These are phyloP conservation scores for Suillus spraguei DNA, from an alignment of 768 basidiomycete genomes.

Conservation along the genomic window DNA sequence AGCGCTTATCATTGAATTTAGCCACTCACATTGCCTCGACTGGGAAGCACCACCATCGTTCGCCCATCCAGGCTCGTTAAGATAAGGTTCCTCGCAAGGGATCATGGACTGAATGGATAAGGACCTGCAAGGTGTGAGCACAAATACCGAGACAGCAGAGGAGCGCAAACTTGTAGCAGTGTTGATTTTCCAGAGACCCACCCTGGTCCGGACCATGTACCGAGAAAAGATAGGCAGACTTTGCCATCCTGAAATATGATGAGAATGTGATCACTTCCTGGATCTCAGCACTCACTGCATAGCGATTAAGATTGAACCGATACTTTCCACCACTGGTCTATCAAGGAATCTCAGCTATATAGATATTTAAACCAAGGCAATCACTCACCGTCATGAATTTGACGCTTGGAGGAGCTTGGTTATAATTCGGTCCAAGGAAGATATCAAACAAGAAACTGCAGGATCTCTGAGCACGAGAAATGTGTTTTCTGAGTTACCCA, in stretches of 20 bases:
- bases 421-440: too few relatives aligned
- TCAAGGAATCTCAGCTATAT: background rate
- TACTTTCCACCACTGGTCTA: constrained; percentile 87
- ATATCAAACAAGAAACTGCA: too few relatives aligned
- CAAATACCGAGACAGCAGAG: too few relatives aligned
- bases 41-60: constrained; percentile 68
- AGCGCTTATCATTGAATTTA: background rate
- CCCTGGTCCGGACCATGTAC: too few relatives aligned
- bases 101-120: constrained; percentile 99
- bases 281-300: constrained; percentile 59
- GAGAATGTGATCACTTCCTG: background rate
- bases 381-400: constrained; percentile 61
- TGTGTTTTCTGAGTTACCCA: too few relatives aligned
- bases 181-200: too few relatives aligned
- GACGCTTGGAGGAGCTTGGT: constrained; percentile 70
- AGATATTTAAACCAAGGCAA: background rate
- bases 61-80: constrained; percentile 93
- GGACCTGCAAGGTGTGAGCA: too few relatives aligned
- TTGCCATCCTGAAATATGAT: too few relatives aligned
- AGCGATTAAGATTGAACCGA: constrained; percentile 94
- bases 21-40: constrained; percentile 71
- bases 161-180: too few relatives aligned
- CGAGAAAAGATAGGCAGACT: too few relatives aligned
- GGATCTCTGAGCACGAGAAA: too few relatives aligned
- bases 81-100: constrained; percentile 87